These are phyloP conservation scores for Aspergillus asperescens DNA, from an alignment of 495 filamentous ascomycete genomes.

Conservation along the genomic window DNA sequence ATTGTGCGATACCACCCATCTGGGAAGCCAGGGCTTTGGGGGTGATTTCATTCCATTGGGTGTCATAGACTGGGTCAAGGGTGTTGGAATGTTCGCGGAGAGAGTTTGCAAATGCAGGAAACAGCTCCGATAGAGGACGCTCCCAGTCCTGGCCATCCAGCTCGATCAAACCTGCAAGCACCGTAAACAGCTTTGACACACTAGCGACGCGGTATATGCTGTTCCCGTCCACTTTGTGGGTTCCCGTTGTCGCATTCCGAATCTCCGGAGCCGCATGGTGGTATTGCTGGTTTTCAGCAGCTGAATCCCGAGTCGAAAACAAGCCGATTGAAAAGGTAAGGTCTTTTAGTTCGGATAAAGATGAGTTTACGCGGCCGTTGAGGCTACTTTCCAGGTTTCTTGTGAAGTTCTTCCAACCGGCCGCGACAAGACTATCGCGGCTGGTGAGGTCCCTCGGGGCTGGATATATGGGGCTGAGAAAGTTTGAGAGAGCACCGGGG, in stretches of 20 bases:
- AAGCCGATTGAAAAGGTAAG: constrained; percentile 41
- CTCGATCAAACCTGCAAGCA: constrained; percentile 36
- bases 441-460: constrained; percentile 34
- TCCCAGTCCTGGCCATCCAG: constrained; percentile 36
- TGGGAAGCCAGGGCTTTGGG: constrained; percentile 41
- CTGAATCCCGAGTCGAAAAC: constrained; percentile 33
- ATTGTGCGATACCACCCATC: constrained; percentile 35
- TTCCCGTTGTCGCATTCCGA: constrained; percentile 23
- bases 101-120: constrained; percentile 35
- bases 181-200: constrained; percentile 48
- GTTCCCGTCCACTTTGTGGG: constrained; percentile 38
- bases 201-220: constrained; percentile 50
- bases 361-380: neutral
- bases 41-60: constrained; percentile 42
- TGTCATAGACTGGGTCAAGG: constrained; percentile 15
- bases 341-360: constrained; percentile 25
- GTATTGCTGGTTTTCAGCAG: constrained; percentile 32
- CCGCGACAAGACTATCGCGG: constrained; percentile 29
- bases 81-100: constrained; percentile 10
- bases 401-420: constrained; percentile 39
- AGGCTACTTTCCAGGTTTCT: constrained; percentile 20
- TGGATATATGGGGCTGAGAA: constrained; percentile 32
- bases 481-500: constrained; percentile 23
- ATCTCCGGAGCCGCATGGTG: constrained; percentile 20
- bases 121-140: constrained; percentile 41